Evolutionary conservation across 2,329 filamentous ascomycete genomes (phyloP).

Genomic region (Didymella pomorum): DNA sequence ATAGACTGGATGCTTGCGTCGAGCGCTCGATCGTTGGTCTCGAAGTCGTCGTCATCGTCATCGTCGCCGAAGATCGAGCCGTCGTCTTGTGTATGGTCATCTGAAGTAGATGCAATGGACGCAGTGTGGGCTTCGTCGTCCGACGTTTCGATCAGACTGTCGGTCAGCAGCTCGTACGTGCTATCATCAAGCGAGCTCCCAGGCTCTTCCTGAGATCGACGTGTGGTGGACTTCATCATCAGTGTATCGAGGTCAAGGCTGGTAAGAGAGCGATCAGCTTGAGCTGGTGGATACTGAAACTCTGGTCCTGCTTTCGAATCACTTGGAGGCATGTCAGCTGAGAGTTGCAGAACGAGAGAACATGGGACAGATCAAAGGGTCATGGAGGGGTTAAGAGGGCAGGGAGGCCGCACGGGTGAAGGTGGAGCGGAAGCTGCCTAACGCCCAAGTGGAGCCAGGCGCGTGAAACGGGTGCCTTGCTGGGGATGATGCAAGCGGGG

Average conservation of each 20-base stretch:
- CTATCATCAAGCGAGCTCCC: constrained; percentile 47
- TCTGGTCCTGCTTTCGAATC: constrained; percentile 37
- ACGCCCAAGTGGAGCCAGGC: constrained; percentile 31
- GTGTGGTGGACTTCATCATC: constrained; percentile 47
- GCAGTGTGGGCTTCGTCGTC: constrained; percentile 51
- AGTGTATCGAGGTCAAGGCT: constrained; percentile 45
- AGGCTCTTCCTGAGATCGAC: constrained; percentile 36
- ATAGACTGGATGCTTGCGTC: constrained; percentile 33
- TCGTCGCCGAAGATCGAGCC: constrained; percentile 44
- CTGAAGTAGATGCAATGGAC: constrained; percentile 46
- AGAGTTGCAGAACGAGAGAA: constrained; percentile 18
- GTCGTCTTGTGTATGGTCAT: constrained; percentile 46
- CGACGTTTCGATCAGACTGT: constrained; percentile 42
- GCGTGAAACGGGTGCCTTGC: constrained; percentile 30
- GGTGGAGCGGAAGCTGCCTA: constrained; percentile 36
- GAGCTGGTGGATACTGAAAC: constrained; percentile 44
- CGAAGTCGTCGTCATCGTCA: constrained; percentile 37
- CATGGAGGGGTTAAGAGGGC: constrained; percentile 21
- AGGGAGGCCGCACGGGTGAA: constrained; percentile 25
- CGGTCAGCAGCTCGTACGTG: constrained; percentile 46
- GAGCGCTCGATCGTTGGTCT: constrained; percentile 29
- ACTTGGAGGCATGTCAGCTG: constrained; percentile 44
- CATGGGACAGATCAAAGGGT: constrained; percentile 11
- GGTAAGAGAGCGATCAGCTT: constrained; percentile 42
- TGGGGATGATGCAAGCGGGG: constrained; percentile 27